These are phyloP conservation scores for Rhynchosporium agropyri DNA, from an alignment of 2,329 filamentous ascomycete species.

Conservation along the genomic window DNA sequence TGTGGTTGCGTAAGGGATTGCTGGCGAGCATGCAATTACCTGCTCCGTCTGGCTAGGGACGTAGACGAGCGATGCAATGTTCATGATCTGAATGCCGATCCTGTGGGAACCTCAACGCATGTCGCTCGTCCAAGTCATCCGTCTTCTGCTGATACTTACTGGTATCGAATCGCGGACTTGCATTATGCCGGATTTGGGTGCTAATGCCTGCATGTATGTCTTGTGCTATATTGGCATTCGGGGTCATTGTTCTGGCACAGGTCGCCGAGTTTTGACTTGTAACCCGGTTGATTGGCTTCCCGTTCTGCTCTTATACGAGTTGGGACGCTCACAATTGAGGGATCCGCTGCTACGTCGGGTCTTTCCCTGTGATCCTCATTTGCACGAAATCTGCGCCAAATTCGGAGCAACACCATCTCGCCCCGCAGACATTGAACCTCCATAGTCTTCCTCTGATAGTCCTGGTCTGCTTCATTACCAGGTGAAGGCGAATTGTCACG, in stretches of 20 bases:
- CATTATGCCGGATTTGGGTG: conserved; percentile 16
- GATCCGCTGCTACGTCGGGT: conserved; percentile 2
- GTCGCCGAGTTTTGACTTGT: conserved; percentile 1
- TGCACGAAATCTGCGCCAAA: no score
- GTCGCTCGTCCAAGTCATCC: neutral
- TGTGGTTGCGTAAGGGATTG: neutral
- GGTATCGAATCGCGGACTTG: neutral
- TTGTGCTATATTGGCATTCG: conserved; percentile 10
- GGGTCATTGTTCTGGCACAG: conserved; percentile 6
- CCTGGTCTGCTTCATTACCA: neutral
- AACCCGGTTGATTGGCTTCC: neutral
- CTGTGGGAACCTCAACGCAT: neutral
- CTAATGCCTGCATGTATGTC: conserved; percentile 8
- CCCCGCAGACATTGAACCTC: neutral
- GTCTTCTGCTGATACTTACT: neutral
- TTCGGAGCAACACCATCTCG: neutral
- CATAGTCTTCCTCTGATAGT: neutral
- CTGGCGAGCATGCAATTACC: conserved; percentile 16
- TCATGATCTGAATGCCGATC: conserved; percentile 12
- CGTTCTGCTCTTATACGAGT: neutral
- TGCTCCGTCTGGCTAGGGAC: conserved; percentile 3
- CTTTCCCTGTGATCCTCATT: neutral
- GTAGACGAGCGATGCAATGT: conserved; percentile 17
- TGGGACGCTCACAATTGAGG: neutral
- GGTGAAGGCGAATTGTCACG: neutral